Base-by-base conservation (phyloP, 2,329 filamentous ascomycete species). In the Colletotrichum tamarilloi region DNA sequence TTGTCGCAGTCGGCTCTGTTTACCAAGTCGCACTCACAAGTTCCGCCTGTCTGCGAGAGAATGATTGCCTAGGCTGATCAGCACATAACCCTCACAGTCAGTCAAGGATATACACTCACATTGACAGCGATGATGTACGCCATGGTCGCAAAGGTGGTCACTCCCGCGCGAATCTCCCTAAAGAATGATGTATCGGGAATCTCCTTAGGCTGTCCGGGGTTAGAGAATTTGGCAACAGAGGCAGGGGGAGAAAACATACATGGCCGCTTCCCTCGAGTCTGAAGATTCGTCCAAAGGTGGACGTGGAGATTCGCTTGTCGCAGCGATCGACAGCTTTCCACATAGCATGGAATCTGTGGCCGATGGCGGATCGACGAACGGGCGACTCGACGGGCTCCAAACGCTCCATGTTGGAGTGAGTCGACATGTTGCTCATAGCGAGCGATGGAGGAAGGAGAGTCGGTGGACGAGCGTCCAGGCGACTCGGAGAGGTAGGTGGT, bases 101-200 rank as follows among this genome's bases (percentile, higher is more conserved):
- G 14, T n/a, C 19, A 5, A 19, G 14, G 30, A 55, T 3, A n/a
- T 6, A 9, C 5, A 77, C 86, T 77, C 75, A 90, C 90, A 77
- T 92, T 92, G 75, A 92, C 91, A 9, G 92, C 92, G 79, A 97
- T 95, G 77, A 97, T 96, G 82, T 95, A 96, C 16, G 93, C 92
- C 94, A 95, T 95, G 3, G 92, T 93, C 67, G 92, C 92, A 79
- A 94, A 94, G 2, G 94, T 97, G 1, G 94, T 95, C 67, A 96
- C 81, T 1, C 94, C 94, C 35, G 94, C 94, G 32, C 94, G 91
- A 70, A 97, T 84, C 81, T 97, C 94, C 26, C 91, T 93, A 75
- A 94, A 91, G 81, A 96, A 95, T 73, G 88, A 91, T 46, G 93
- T 89, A 49, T 90, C 90, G 72, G 88, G 88, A 62, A 94, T 90